Conservation (phyloP, 345 rosid species). For the Sapria himalayana region DNA sequence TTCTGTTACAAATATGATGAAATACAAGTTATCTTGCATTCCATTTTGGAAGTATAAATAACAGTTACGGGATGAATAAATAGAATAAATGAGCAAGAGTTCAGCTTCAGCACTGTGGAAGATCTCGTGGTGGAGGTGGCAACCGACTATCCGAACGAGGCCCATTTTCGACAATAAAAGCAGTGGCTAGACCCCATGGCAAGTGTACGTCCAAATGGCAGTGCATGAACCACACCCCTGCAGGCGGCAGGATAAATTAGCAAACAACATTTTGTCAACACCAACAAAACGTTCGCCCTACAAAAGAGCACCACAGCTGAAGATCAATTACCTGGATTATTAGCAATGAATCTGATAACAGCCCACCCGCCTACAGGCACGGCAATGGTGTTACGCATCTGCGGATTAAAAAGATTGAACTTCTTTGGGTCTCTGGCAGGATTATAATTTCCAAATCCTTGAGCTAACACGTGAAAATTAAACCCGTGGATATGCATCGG, state of each 20-base stretch:
- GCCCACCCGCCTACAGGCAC: conserved; percentile 89
- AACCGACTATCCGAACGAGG: conserved; percentile 23
- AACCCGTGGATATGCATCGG: conserved; percentile 81
- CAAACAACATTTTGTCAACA: too few relatives aligned
- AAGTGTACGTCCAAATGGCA: conserved; percentile 52
- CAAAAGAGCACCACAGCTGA: too few relatives aligned
- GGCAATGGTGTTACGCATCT: conserved; percentile 42
- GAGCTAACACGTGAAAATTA: conserved; percentile 66
- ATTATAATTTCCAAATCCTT: conserved; percentile 76
- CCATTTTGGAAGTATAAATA: too few relatives aligned
- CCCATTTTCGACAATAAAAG: conserved; percentile 41
- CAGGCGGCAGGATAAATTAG: background rate
- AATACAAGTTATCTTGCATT: too few relatives aligned
- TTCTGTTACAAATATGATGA: too few relatives aligned
- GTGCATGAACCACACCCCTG: conserved; percentile 57
- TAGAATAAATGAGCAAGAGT: background rate
- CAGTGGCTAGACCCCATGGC: conserved; percentile 35
- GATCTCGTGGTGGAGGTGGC: conserved; percentile 59
- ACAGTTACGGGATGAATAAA: too few relatives aligned
- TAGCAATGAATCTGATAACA: conserved; percentile 49
- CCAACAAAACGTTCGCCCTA: too few relatives aligned
- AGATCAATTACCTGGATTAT: conserved; percentile 51
- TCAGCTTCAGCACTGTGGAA: conserved; percentile 27
- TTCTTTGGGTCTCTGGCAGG: conserved; percentile 18
- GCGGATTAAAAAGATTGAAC: conserved; percentile 47